phyloP scores from a whole-genome alignment of 2,329 filamentous ascomycete genomes.

The Bipolaris victoriae region DNA sequence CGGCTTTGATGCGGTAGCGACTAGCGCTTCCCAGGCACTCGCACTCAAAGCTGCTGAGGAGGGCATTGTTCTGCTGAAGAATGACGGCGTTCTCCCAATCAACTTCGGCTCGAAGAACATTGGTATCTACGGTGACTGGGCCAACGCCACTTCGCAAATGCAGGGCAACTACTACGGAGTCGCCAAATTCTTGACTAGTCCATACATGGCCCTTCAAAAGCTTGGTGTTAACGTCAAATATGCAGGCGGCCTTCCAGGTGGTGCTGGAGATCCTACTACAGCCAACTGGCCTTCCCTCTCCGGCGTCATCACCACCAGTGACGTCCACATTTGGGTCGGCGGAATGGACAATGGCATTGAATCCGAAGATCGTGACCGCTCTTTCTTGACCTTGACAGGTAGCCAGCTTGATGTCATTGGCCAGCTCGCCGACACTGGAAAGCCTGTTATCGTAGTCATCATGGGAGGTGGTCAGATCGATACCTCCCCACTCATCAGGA shows the following conservation, averaged over 20 bases:
- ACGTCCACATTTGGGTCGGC: constrained; percentile 62
- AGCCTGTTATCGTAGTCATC: constrained; percentile 61
- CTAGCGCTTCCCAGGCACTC: constrained; percentile 59
- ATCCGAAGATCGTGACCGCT: constrained; percentile 60
- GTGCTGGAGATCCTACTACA: constrained; percentile 39
- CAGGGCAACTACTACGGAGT: constrained; percentile 66
- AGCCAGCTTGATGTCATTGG: constrained; percentile 60
- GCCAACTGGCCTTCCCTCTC: constrained; percentile 27
- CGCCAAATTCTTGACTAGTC: constrained; percentile 62
- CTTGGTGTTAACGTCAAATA: constrained; percentile 50
- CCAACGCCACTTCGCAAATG: constrained; percentile 60
- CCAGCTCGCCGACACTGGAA: constrained; percentile 54
- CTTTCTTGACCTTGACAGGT: constrained; percentile 59
- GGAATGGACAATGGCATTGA: constrained; percentile 63
- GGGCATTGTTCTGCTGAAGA: constrained; percentile 59
- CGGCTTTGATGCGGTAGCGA: constrained; percentile 54
- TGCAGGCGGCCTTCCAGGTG: constrained; percentile 30
- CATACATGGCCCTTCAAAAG: constrained; percentile 59
- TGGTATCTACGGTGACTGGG: constrained; percentile 66
- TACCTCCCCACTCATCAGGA: constrained; percentile 56
- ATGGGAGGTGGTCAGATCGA: constrained; percentile 63
- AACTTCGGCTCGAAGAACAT: constrained; percentile 51
- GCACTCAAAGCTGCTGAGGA: constrained; percentile 61
- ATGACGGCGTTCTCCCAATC: constrained; percentile 58
- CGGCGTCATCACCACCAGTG: constrained; percentile 46